phyloP scores from a whole-genome alignment of 2,329 filamentous ascomycete species.

The Penicillium sumatraense region DNA sequence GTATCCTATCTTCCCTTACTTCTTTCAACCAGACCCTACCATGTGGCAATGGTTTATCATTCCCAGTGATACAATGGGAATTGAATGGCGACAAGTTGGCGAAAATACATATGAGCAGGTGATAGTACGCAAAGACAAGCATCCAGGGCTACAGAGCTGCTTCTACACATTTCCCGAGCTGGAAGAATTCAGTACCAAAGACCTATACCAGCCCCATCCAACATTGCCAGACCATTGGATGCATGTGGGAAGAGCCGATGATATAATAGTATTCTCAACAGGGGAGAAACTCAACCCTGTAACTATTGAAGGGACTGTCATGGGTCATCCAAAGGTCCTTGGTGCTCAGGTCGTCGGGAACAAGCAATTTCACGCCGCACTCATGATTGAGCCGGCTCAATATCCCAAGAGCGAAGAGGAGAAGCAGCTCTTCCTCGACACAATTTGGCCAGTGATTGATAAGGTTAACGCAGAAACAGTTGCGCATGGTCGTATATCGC shows the following conservation, averaged over 20 bases:
- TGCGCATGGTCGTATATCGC: constrained; percentile 11
- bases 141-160: constrained; percentile 7
- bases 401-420: not conserved
- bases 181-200: constrained; percentile 19
- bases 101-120: constrained; percentile 9
- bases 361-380: constrained; percentile 9
- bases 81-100: constrained; percentile 3
- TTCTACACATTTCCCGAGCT: constrained; percentile 23
- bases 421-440: constrained; percentile 3
- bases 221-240: constrained; percentile 18
- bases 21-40: constrained; percentile 2
- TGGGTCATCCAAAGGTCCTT: constrained; percentile 9
- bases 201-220: constrained; percentile 22
- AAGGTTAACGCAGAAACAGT: constrained; percentile 5
- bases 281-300: constrained; percentile 33
- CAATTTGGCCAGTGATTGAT: constrained; percentile 12
- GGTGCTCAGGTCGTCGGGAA: constrained; percentile 21
- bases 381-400: constrained; percentile 12
- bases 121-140: constrained; percentile 4
- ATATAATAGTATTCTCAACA: constrained; percentile 32
- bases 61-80: constrained; percentile 4
- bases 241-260: constrained; percentile 22
- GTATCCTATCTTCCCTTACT: not conserved
- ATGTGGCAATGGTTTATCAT: constrained; percentile 11
- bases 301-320: constrained; percentile 19